Evolutionary conservation across 805 yeast genomes (phyloP).

Genomic region (Candida sithepensis): DNA sequence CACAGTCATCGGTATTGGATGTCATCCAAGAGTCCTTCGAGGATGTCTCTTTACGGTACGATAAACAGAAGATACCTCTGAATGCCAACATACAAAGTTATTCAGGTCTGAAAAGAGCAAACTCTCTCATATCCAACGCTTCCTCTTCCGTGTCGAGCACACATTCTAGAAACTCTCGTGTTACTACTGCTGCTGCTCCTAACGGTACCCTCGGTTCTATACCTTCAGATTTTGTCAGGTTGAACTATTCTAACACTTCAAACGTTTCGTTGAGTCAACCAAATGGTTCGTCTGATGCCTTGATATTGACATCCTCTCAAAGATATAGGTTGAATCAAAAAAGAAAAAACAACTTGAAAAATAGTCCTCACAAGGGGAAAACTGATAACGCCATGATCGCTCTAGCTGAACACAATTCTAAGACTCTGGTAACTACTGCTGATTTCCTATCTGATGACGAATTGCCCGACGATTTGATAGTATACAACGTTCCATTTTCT

Average conservation of each 20-base stretch:
- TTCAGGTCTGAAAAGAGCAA: background rate
- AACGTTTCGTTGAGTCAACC: background rate
- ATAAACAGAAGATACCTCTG: background rate
- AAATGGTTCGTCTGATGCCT: conserved; percentile 1
- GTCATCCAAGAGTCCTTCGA: conserved; percentile 34
- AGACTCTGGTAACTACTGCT: conserved; percentile 23
- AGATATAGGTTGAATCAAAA: conserved; percentile 23
- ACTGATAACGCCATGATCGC: conserved; percentile 6
- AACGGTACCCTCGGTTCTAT: too few relatives aligned
- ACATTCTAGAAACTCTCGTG: background rate
- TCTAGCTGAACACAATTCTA: conserved; percentile 6
- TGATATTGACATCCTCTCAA: conserved; percentile 27
- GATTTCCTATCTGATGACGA: conserved; percentile 48
- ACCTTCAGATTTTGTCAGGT: background rate
- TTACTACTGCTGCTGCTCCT: too few relatives aligned
- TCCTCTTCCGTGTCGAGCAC: background rate
- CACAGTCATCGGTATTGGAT: conserved; percentile 17
- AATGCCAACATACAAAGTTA: background rate
- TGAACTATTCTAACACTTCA: background rate
- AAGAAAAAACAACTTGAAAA: conserved; percentile 10
- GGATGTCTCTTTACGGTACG: conserved; percentile 24
- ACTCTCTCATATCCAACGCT: conserved; percentile 3
- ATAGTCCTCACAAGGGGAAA: background rate
- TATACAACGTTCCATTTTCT: conserved; percentile 64
- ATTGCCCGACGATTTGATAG: conserved; percentile 47